Conservation (phyloP, 140 eudicot genomes). For the Erigeron philadelphicus region DNA sequence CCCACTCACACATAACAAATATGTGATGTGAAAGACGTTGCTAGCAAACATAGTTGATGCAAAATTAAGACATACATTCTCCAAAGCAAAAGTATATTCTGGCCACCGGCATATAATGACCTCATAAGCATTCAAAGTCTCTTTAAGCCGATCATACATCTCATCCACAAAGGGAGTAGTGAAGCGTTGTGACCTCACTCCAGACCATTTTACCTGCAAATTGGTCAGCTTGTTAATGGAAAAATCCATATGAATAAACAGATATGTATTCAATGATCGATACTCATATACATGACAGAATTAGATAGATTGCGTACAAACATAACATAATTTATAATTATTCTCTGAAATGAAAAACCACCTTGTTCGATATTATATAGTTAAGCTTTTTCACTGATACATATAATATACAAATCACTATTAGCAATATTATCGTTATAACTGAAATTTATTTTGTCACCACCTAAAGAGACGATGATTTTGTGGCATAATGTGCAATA, state of each 20-base stretch:
- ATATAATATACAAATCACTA: neutral
- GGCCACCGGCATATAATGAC: constrained; percentile 88
- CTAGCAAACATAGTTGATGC: neutral
- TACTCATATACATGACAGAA: neutral
- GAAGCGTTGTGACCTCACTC: constrained; percentile 63
- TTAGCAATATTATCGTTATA: neutral
- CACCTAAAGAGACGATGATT: constrained; percentile 1
- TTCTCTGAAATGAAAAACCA: neutral
- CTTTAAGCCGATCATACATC: constrained; percentile 65
- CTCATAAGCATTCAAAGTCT: constrained; percentile 57
- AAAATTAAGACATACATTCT: constrained; percentile 46
- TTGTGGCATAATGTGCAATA: neutral
- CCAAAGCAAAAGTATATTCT: constrained; percentile 67
- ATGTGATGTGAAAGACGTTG: constrained; percentile 2
- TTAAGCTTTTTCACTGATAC: no score
- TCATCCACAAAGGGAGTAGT: constrained; percentile 85
- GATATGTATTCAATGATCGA: neutral
- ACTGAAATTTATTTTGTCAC: neutral
- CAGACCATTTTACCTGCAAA: constrained; percentile 69
- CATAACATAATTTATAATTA: neutral
- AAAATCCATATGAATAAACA: neutral
- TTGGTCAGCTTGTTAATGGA: neutral
- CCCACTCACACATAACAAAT: neutral
- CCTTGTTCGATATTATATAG: no score
- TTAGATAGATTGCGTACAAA: neutral